Base-by-base conservation (phyloP, 306 rosid genomes). In the Rosa rugosa region DNA sequence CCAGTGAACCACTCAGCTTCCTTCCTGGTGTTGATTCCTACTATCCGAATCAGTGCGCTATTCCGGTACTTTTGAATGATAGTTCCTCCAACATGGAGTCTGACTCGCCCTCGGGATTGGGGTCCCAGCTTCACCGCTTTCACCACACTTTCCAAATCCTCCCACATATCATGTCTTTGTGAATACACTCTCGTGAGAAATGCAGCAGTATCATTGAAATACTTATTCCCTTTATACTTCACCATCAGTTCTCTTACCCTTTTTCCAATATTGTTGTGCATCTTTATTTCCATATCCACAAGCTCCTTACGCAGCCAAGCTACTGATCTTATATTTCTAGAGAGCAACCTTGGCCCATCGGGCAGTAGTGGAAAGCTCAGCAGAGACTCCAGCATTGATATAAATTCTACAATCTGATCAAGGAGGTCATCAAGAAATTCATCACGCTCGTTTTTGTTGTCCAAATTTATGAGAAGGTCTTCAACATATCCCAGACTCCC, bases 1-100 rank as follows among this genome's bases (percentile, higher is more conserved):
- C 98, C 98, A 20, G 84, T 82, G 31, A 91, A 94, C 97, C 92
- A 94, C 0, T 83, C 87, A 16, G 90, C 98, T 83, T 94, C 98
- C 72, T 91, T 96, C 82, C 89, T 89, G 14, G 96, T 86, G 84
- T 94, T 91, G 76, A 94, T 97, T 38, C 98, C 97, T 82, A 90
- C 96, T 11, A 94, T 83, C 87, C 91, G 96, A 77, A 94, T 64
- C 41, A 89, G 82, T 2, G 98, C 90, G 14, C 92, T 87, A 85
- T 80, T 91, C 6, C 93, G 98, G 69, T 91, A 90, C 77, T 94
- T 96, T 90, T 23, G 96, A 90, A 80, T 91, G 77, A 94, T 84
- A 17, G 92, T 87, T 50, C 96, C 98, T 76, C 96, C 85, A 25
- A 85, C 84, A 76, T 91, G 90, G 76, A 91, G 97, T 73, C 97